Percentiles rank a stretch among this genome's conserved stretches.
Evolutionary conservation across 176 grass and related monocot species (phyloP).

Genomic region (Aegilops longissima): DNA sequence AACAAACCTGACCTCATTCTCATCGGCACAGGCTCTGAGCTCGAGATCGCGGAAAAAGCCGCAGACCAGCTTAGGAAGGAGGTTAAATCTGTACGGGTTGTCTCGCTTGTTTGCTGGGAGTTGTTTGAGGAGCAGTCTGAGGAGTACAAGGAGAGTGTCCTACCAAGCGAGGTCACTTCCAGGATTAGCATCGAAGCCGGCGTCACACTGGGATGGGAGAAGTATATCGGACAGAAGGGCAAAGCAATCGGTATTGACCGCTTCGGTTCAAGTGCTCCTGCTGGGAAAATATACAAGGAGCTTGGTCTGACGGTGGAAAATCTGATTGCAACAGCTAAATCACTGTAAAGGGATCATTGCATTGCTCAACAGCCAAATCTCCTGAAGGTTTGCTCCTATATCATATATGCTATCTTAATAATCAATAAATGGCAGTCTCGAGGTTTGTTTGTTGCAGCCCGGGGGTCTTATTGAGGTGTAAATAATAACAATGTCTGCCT

Average conservation of each 20-base stretch:
- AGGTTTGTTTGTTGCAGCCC: background rate
- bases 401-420: background rate
- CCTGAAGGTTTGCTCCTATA: background rate
- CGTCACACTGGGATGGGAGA: conserved; percentile 53
- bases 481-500: background rate
- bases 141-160: conserved; percentile 45
- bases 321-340: conserved; percentile 36
- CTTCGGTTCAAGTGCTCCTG: conserved; percentile 49
- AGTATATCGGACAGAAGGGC: conserved; percentile 46
- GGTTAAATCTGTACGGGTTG: conserved; percentile 35
- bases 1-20: conserved; percentile 55
- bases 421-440: background rate
- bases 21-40: conserved; percentile 57
- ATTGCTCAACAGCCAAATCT: no score
- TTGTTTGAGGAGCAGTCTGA: conserved; percentile 57
- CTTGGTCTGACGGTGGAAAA: conserved; percentile 53
- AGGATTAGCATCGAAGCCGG: conserved; percentile 60
- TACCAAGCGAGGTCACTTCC: conserved; percentile 43
- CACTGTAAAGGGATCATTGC: conserved; percentile 4
- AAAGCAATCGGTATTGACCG: conserved; percentile 38
- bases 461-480: background rate
- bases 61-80: conserved; percentile 43
- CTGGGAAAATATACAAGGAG: conserved; percentile 56
- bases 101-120: conserved; percentile 65
- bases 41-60: conserved; percentile 53